phyloP scores from a whole-genome alignment of 805 yeast species.

The Pachysolen tannophilus region DNA sequence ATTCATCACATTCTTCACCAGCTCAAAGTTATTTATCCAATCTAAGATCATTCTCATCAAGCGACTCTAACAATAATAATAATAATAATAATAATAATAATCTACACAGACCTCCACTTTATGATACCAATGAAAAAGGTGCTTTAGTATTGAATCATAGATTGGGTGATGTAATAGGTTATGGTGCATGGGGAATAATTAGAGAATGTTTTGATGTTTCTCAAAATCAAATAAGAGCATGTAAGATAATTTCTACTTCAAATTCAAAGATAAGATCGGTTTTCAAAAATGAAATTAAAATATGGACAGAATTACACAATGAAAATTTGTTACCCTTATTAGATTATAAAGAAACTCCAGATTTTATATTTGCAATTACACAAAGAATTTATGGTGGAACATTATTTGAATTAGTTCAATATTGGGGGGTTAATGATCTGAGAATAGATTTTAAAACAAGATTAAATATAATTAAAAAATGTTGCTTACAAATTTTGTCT shows the following conservation, averaged over 20 bases:
- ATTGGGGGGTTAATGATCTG: conserved; percentile 46
- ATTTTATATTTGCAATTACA: conserved; percentile 61
- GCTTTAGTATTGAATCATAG: conserved; percentile 50
- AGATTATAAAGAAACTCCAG: conserved; percentile 51
- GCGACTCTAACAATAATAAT: no score
- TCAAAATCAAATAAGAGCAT: conserved; percentile 14
- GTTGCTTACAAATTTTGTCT: conserved; percentile 43
- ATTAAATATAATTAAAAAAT: conserved; percentile 24
- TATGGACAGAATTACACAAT: conserved; percentile 70
- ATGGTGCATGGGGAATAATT: conserved; percentile 87
- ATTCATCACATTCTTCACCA: conserved; percentile 8
- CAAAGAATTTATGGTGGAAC: conserved; percentile 70
- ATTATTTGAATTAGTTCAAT: conserved; percentile 61
- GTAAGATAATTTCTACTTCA: conserved; percentile 21
- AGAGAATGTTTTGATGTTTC: conserved; percentile 45
- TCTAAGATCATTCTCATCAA: conserved; percentile 17
- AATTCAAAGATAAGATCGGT: conserved; percentile 44
- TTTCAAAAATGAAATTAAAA: conserved; percentile 60
- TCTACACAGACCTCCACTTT: conserved; percentile 14
- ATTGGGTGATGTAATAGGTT: conserved; percentile 71
- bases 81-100: no score
- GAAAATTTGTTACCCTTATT: conserved; percentile 55
- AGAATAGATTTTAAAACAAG: conserved; percentile 26
- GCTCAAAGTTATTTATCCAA: conserved; percentile 22
- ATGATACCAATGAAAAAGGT: conserved; percentile 56